Base-by-base conservation (phyloP, 2,329 filamentous ascomycete genomes). In the Lecanicillium sp. region DNA sequence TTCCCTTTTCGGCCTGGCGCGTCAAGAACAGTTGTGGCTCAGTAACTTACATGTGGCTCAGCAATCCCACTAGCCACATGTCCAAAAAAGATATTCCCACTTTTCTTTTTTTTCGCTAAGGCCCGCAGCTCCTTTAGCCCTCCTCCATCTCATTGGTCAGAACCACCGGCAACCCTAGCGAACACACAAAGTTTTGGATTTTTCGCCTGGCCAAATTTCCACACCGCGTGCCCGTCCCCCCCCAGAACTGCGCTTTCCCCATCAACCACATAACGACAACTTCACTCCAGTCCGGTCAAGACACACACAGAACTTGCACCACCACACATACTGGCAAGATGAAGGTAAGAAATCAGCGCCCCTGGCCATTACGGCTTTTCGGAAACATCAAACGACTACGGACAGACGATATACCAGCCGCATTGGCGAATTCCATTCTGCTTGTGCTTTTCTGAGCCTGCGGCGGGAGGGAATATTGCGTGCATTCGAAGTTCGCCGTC, bases 301-400 rank as follows among this genome's bases (percentile, higher is more conserved):
- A 63, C 60, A 67, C 21, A 63, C 60, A 67, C 21, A 48, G 8
- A 63, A 65, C 64, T 69, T 69, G 67, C 63, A 69, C 65, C 67
- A 68, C 59, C 62, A 65, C 65, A 64, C 61, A 42, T 48, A 63
- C 68, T 65, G 68, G 67, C 69, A 72, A 68, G 61, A 72, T 72
- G 69, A 72, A 72, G 69, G 69, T 72, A 69, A 52, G 68, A 39
- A 43, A 43, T n/a, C n/a, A n/a, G n/a, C n/a, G 9, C n/a, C 35
- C 6, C 9, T 48, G 33, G 27, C 19, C 27, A 37, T 26, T 20
- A 20, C 41, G n/a, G 32, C 20, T 10, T 30, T 24, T n/a, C 4
- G 5, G 35, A 17, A 11, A 27, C 2, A 5, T 14, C 12, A 21
- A 9, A 6, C 12, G 9, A 29, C 26, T 9, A n/a, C 21, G n/a